Evolutionary conservation across 495 filamentous ascomycete species (phyloP), one percentile per base, ranked within the genome.

Genomic region (Patellaria atrata): DNA sequence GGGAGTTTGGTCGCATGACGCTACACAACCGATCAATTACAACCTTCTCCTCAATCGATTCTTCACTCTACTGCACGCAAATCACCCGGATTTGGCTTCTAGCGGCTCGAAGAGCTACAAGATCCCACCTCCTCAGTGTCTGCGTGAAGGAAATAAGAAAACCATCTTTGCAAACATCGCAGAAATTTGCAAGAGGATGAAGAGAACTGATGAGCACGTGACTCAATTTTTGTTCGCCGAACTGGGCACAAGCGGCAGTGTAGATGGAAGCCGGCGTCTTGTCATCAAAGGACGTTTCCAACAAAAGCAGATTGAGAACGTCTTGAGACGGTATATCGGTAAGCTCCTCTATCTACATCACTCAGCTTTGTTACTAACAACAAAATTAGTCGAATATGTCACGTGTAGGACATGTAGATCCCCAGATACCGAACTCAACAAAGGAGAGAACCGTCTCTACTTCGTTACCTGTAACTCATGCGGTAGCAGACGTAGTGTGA

Each of bases 101-200:
- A 76, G 73, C 58, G 89, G 87, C 32, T 71, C 77, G 41, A 82
- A 81, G 63, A 86, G 79, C 51, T 97, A 97, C 69, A 94, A 94
- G 70, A 97, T 97, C 49, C 91, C 89, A 12, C 89, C 89, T 9
- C 89, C 89, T n/a, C 91, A 97, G 65, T 93, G 87, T 62, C 68
- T 96, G 29, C 85, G 91, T 63, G 91, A 97, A 82, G 89, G 89
- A 56, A 96, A 96, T 73, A 94, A 93, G 72, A 94, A 93, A 79
- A 96, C 89, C 33, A 92, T 96, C 50, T 97, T 94, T 55, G 89
- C 89, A 60, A 97, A 97, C 64, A 84, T 97, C 49, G 68, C 79
- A 38, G 83, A 91, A 54, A 92, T 92, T 45, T 79, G 75, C 62
- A 81, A 81, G 63, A 70, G 82, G 39, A 89, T 97, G 86, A 97